Conservation (phyloP, 495 filamentous ascomycete species). For the Aspergillus steynii region DNA sequence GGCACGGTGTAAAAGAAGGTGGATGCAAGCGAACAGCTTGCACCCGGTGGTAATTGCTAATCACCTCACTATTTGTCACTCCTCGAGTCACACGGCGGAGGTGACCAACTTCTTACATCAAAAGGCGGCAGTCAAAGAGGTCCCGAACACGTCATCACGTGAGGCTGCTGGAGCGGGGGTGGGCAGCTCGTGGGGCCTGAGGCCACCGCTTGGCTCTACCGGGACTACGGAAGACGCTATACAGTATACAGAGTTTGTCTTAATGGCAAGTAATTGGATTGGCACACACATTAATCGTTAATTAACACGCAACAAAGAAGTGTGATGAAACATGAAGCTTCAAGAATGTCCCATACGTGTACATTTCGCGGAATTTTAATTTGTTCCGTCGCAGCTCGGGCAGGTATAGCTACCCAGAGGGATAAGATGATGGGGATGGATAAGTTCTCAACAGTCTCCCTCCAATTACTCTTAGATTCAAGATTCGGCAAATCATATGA, state of each 20-base stretch:
- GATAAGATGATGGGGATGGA: not conserved
- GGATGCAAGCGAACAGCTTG: not conserved
- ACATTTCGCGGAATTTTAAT: not conserved
- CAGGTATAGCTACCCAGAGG: not conserved
- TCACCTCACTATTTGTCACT: not conserved
- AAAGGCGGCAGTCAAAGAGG: slow-evolving; percentile 5
- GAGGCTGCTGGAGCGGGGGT: slow-evolving; percentile 2
- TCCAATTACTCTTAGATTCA: not conserved
- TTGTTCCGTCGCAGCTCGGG: not conserved
- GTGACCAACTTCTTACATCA: not conserved
- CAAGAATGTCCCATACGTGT: not conserved
- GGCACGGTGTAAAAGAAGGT: not conserved
- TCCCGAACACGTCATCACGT: slow-evolving; percentile 16
- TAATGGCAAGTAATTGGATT: not conserved
- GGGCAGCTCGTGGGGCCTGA: not conserved
- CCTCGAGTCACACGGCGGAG: not conserved
- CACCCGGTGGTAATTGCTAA: not conserved
- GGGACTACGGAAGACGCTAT: not conserved
- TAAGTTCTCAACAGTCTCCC: not conserved
- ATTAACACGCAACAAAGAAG: not conserved
- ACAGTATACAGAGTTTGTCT: not conserved
- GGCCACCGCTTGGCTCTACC: not conserved
- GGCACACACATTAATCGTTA: not conserved
- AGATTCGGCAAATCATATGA: not conserved
- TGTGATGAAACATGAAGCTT: not conserved